Evolutionary conservation across 495 filamentous ascomycete genomes (phyloP).

Genomic region (Letharia columbiana): DNA sequence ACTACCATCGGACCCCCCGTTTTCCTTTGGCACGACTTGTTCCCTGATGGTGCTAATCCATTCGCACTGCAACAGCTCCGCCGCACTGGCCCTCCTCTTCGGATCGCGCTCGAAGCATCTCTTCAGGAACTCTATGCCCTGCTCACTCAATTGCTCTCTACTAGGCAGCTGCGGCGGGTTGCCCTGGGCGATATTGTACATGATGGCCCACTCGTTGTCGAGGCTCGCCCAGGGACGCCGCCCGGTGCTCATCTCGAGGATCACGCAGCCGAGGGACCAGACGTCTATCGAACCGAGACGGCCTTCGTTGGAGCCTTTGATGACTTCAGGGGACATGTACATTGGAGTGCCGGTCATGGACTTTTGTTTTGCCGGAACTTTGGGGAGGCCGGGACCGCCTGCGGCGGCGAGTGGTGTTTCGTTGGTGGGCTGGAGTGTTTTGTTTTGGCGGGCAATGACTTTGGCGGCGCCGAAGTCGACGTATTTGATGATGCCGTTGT

Average conservation of each 20-base stretch:
- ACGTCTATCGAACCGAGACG: constrained; percentile 90
- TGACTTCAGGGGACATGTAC: constrained; percentile 99
- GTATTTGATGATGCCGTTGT: constrained; percentile 97
- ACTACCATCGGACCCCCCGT: constrained; percentile 7
- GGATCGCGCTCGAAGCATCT: constrained; percentile 87
- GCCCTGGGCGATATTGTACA: constrained; percentile 99
- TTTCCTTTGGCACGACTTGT: constrained; percentile 46
- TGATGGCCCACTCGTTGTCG: constrained; percentile 99
- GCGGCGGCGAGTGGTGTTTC: constrained; percentile 41
- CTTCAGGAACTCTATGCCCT: constrained; percentile 80
- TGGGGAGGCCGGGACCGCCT: constrained; percentile 30
- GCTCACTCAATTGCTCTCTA: constrained; percentile 70
- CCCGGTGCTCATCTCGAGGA: constrained; percentile 95
- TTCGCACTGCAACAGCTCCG: constrained; percentile 88
- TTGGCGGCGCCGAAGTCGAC: constrained; percentile 98
- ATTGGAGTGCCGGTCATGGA: constrained; percentile 97
- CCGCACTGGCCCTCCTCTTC: constrained; percentile 64
- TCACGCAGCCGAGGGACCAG: constrained; percentile 95
- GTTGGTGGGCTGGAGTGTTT: constrained; percentile 57
- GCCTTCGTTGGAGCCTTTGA: constrained; percentile 65
- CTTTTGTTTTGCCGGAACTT: constrained; percentile 58
- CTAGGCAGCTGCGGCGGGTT: constrained; percentile 79
- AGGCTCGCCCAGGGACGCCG: constrained; percentile 92
- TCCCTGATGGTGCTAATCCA: constrained; percentile 72
- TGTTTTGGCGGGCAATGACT: constrained; percentile 89